Conservation (phyloP, 2,329 filamentous ascomycete genomes). For the Colletotrichum tanaceti region DNA sequence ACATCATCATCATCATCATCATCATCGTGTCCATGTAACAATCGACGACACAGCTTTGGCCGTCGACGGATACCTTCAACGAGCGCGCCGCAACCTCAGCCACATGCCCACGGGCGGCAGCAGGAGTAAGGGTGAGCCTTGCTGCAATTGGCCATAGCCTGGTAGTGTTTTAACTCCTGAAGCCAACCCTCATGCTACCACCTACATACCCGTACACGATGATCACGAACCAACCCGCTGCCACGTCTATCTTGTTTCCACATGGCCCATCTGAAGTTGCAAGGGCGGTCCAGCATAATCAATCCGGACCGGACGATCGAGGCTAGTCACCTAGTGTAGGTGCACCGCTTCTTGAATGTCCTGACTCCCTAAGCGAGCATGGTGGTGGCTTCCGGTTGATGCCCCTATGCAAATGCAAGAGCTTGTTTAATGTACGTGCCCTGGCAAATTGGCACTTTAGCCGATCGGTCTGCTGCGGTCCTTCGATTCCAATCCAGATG, state of each 20-base stretch:
- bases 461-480: neutral
- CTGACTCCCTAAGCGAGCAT: neutral
- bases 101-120: neutral
- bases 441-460: neutral
- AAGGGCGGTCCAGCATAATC: slow-evolving; percentile 5
- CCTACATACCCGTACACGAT: no score
- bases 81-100: neutral
- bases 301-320: slow-evolving; percentile 3
- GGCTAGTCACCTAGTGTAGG: neutral
- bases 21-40: no score
- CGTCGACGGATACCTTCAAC: neutral
- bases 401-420: neutral
- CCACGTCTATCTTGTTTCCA: neutral
- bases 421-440: neutral
- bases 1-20: slow-evolving; percentile 13
- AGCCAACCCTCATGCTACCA: neutral
- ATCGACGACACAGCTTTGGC: slow-evolving; percentile 11
- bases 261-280: neutral
- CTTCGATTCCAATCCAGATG: neutral
- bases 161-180: neutral
- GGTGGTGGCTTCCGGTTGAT: neutral
- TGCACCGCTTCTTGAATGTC: neutral
- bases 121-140: neutral
- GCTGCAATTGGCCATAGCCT: neutral
- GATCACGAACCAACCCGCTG: neutral